A percentile compares a stretch with the other conserved stretches of the same genome.
phyloP scores from a whole-genome alignment of 495 filamentous ascomycete genomes.

The Terfezia claveryi region DNA sequence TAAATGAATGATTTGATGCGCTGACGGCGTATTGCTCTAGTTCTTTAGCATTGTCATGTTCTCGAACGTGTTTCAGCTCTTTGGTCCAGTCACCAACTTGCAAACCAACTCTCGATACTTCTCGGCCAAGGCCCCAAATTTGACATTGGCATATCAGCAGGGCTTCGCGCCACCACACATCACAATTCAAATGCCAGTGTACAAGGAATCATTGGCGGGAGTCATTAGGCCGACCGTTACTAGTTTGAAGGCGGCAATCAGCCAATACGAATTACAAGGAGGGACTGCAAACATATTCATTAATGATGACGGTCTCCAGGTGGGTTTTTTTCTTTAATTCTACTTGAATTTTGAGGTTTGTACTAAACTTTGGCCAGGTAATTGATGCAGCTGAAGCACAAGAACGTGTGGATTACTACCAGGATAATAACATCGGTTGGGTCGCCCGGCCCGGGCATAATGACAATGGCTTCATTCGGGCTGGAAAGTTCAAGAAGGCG shows the following conservation, averaged over 20 bases:
- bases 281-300: slow-evolving; percentile 63
- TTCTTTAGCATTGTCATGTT: slow-evolving; percentile 42
- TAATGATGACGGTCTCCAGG: slow-evolving; percentile 57
- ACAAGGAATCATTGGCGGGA: slow-evolving; percentile 40
- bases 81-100: slow-evolving; percentile 37
- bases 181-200: slow-evolving; percentile 56
- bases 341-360: too few relatives aligned
- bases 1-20: not conserved
- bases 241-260: slow-evolving; percentile 20
- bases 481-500: slow-evolving; percentile 37
- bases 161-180: slow-evolving; percentile 33
- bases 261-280: slow-evolving; percentile 55
- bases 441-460: slow-evolving; percentile 35
- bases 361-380: too few relatives aligned
- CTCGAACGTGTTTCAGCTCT: slow-evolving; percentile 32
- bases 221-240: slow-evolving; percentile 22
- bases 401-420: slow-evolving; percentile 25
- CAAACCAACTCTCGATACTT: slow-evolving; percentile 36
- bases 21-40: slow-evolving; percentile 8
- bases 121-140: slow-evolving; percentile 24
- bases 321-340: slow-evolving; percentile 29
- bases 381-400: not conserved
- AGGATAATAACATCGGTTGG: slow-evolving; percentile 61
- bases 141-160: too few relatives aligned
- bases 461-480: slow-evolving; percentile 37